Evolutionary conservation across 495 filamentous ascomycete genomes (phyloP), one percentile per base, ranked within the genome.

Genomic region (Penicillium steckii): DNA sequence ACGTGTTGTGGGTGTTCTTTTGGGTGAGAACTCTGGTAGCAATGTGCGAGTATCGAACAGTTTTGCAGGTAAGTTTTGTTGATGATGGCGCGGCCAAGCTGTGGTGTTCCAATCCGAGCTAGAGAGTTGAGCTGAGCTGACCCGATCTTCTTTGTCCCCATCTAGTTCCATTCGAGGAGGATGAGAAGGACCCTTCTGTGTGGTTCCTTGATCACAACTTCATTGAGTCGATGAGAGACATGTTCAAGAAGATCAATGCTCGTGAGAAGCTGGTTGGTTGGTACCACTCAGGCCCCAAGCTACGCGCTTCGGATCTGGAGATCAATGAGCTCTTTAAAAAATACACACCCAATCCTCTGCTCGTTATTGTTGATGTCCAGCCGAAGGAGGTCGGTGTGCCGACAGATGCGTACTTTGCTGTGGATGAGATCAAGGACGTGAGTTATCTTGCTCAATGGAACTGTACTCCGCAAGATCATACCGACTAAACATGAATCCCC

Each of bases 221-320:
- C 65, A 88, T 98, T 70, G 95, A 98, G 73, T 89, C 87, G 57
- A 98, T 98, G 94, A 94, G 92, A 80, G 94, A 98, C 73, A 98
- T 98, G 94, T 98, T 98, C 80, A 98, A 98, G 82, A 97, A 97
- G 75, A 91, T 98, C 78, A 98, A 98, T 79, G 94, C 94, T 50
- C 80, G 91, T 48, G 94, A 98, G 76, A 98, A 98, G 85, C 81
- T 98, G 66, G 92, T 98, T 77, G 94, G 94, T 71, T 98, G 94
- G 94, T 98, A 98, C 73, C 94, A 98, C 71, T 96, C 95, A 8
- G 94, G 94, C 44, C 94, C 94, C 19, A 98, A 98, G 77, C 79
- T 98, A 61, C 86, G 94, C 58, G 95, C 92, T 48, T 96, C 92
- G 33, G 94, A 98, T 81, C 80, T 97, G 60, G 91, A 97, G 77